Conservation (phyloP, 1,284 basidiomycete genomes). For the Cutaneotrichosporon curvatum region DNA sequence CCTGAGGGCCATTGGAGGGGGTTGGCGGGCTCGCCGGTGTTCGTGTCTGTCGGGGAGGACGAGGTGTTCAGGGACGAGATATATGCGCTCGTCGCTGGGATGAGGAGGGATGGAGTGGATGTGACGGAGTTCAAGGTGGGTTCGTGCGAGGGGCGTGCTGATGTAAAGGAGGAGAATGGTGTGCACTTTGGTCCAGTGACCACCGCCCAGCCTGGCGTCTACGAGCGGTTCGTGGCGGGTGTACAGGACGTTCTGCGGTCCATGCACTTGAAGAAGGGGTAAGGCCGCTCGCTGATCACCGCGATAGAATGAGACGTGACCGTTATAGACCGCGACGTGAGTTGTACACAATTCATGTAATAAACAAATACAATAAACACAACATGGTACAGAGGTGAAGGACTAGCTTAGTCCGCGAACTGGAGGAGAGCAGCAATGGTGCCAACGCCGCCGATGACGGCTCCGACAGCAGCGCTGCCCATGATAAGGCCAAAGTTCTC, state of each 20-base stretch:
- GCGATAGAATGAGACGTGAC: too few species aligned
- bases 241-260: neutral
- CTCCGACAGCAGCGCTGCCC: constrained; percentile 25
- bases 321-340: too few species aligned
- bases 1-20: constrained; percentile 14
- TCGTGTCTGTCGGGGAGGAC: constrained; percentile 27
- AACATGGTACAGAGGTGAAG: too few species aligned
- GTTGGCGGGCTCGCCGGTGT: constrained; percentile 23
- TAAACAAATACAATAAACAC: too few species aligned
- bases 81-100: constrained; percentile 18
- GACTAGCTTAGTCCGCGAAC: neutral
- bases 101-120: constrained; percentile 30
- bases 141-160: neutral
- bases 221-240: neutral
- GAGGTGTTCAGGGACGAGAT: constrained; percentile 35
- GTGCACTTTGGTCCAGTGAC: neutral
- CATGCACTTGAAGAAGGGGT: neutral
- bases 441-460: constrained; percentile 27
- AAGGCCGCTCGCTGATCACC: too few species aligned
- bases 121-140: constrained; percentile 12
- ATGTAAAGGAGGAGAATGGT: neutral
- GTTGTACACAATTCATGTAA: too few species aligned
- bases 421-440: constrained; percentile 27
- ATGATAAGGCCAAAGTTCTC: constrained; percentile 1
- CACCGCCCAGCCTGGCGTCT: neutral